Evolutionary conservation across 495 filamentous ascomycete species (phyloP), one percentile per base, ranked within the genome.

Genomic region (Trichoderma reesei): DNA sequence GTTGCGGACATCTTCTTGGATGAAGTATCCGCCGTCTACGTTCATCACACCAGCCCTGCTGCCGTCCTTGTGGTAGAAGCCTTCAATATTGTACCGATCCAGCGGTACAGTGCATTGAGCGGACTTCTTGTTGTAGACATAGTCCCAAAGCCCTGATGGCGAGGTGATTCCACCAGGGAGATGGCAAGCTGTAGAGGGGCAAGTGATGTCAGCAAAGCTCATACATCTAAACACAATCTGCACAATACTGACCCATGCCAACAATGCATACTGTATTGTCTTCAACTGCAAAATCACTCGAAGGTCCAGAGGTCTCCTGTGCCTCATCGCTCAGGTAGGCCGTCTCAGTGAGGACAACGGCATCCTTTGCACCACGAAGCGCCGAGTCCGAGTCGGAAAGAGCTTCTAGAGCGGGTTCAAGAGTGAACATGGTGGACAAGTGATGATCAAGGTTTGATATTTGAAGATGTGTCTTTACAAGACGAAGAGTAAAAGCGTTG

Each of bases 21-120:
- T 64, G 1, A 83, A 68, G 63, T 78, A 75, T 5, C 75, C 80
- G 14, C 77, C 72, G 20, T 68, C 54, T 14, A 41, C 36, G 54
- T 46, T 51, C 37, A 65, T 67, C 6, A 42, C 38, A 3, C 69
- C 69, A 1, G 61, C 31, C 9, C 64, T 34, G 5, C 61, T 59
- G 10, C 60, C 61, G 26, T 70, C 42, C 6, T 61, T 48, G 31
- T 70, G 54, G 18, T 68, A 67, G 60, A 69, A 70, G 0, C 64
- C 68, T 0, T 65, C 84, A 20, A 71, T 68, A 65, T 74, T 76
- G 78, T 90, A 94, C 36, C 90, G 85, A 65, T 88, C 84, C 20
- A 78, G 67, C 0, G 90, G 90, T 60, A 88, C 39, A 5, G 62
- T 42, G 20, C 62, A 42, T 48, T 46, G 41, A 18, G 41, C 62